Evolutionary conservation across 202 grass and related monocot species (phyloP), one percentile per base, ranked within the genome.

Genomic region (Zoysia matrella): DNA sequence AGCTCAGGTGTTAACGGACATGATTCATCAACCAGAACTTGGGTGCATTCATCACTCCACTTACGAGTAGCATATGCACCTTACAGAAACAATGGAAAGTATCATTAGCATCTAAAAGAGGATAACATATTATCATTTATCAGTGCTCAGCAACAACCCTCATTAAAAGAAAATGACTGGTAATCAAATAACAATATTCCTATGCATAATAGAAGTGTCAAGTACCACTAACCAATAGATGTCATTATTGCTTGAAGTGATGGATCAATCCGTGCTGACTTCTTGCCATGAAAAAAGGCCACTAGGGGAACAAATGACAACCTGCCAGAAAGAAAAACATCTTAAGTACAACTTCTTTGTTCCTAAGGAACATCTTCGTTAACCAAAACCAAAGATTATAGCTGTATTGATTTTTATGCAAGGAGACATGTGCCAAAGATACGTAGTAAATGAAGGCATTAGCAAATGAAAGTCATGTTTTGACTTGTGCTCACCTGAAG

Each of bases 1-100:
- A 98, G 90, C 68, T 98, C 88, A 46, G 82, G 63, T 53, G 92
- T 89, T 67, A 98, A 50, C 16, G 82, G 9, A 85, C 88, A 98
- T 80, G 86, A 90, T 73, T 91, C 89, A 65, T 95, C 89, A 86
- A 88, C 90, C 86, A 95, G 84, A 76, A 90, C 90, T 90, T 98
- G 90, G 7, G 92, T 93, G 46, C 95, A 95, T 15, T 93, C 82
- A 80, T 92, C 73, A 70, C 76, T 84, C 95, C 92, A 98, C 76
- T 89, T 98, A 69, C 86, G 87, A 43, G 88, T 93, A 80, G 77
- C 58, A 73, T 77, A 90, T 81, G 84, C 90, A 81, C 95, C 95
- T 98, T 78, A 52, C 15, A 60, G 68, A 77, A 77, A 79, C 78
- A 84, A 74, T 11, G 47, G 6, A 55, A n/a, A 5, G 11, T 12